phyloP scores from a whole-genome alignment of 208 protist species.

The Trichomonas vaginalis region DNA sequence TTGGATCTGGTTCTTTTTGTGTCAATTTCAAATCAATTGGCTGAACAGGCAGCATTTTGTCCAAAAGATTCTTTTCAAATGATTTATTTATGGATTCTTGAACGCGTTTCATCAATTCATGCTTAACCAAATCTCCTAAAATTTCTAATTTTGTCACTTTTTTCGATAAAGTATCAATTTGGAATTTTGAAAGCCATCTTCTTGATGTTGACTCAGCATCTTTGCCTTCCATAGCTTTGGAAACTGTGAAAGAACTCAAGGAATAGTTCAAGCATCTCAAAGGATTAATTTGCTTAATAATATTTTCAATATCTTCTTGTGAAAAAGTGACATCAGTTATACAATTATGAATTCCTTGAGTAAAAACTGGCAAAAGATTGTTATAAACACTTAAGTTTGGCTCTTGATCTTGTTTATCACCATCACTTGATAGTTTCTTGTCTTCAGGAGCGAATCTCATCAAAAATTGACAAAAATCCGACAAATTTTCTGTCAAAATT shows the following conservation, averaged over 20 bases:
- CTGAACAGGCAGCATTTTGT: neutral
- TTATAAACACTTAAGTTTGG: too few relatives aligned
- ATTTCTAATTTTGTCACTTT: neutral
- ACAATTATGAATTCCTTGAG: neutral
- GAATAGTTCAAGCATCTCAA: neutral
- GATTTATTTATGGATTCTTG: neutral
- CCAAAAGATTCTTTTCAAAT: neutral
- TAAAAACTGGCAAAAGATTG: neutral
- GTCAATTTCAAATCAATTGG: neutral
- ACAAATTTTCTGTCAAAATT: neutral
- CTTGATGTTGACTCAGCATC: neutral
- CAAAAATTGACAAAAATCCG: neutral
- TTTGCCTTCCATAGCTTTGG: neutral
- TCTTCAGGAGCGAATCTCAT: neutral
- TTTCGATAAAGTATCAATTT: neutral
- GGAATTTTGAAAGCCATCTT: neutral
- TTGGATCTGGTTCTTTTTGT: neutral
- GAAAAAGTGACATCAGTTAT: neutral
- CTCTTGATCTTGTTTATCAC: neutral
- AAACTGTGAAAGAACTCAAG: neutral
- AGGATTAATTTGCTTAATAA: neutral
- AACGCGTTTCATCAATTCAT: neutral
- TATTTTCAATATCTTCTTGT: neutral
- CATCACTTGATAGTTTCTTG: neutral
- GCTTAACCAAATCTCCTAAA: neutral